Conservation (phyloP, 106 monocot species). For the Acanthochlamys bracteata region DNA sequence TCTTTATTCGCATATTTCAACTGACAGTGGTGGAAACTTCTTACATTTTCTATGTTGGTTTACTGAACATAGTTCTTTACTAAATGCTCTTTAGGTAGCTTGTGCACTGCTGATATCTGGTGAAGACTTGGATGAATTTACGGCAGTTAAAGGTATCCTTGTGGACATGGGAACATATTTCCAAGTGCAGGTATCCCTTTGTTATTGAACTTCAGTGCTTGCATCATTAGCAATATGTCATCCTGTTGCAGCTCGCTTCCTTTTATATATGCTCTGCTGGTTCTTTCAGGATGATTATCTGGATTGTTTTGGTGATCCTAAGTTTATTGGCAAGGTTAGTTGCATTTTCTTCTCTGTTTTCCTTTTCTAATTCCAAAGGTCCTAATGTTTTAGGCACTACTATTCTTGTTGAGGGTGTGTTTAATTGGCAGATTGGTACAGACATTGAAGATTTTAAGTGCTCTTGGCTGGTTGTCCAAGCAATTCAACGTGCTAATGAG, state of each 20-base stretch:
- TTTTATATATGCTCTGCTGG: neutral
- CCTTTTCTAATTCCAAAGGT: neutral
- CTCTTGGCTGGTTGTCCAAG: slow-evolving; percentile 95
- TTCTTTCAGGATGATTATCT: slow-evolving; percentile 80
- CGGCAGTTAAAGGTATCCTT: slow-evolving; percentile 69
- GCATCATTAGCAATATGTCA: neutral
- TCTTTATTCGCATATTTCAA: too few relatives aligned
- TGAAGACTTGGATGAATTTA: slow-evolving; percentile 67
- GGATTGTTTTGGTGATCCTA: slow-evolving; percentile 96
- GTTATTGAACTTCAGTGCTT: neutral
- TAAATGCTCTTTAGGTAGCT: slow-evolving; percentile 49
- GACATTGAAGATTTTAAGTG: slow-evolving; percentile 98
- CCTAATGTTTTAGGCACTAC: neutral
- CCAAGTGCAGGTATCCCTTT: slow-evolving; percentile 72
- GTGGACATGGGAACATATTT: slow-evolving; percentile 97
- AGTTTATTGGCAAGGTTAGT: slow-evolving; percentile 85
- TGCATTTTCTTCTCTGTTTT: slow-evolving; percentile 3
- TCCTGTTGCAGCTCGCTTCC: neutral
- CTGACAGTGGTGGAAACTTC: too few relatives aligned
- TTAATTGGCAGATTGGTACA: slow-evolving; percentile 67
- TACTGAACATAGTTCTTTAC: too few relatives aligned
- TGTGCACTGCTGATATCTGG: slow-evolving; percentile 90
- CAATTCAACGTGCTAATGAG: slow-evolving; percentile 57
- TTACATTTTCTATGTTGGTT: too few relatives aligned
- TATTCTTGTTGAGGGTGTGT: neutral